Base-by-base conservation (phyloP, 371 early-diverging fungal genomes). In the Mucor sp. region DNA sequence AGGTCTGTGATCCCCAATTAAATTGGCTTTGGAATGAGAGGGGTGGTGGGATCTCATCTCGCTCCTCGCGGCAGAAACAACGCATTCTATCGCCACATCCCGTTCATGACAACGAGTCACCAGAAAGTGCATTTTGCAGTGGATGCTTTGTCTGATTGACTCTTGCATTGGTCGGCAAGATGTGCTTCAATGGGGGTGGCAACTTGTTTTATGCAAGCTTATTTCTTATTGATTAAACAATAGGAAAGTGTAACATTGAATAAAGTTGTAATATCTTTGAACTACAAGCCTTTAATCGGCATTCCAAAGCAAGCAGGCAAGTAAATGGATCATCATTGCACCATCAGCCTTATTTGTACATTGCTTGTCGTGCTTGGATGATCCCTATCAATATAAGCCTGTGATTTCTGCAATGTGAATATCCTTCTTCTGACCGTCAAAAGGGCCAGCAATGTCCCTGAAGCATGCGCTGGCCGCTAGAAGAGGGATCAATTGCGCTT, bases 1-100 rank as follows among this genome's bases (percentile, higher is more conserved):
- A 23, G 17, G 50, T 65, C 59, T 47, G 59, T 65, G 59, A 59
- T 65, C 63, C 28, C 27, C 21, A 28, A 39, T 60, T 48, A 44
- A 39, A 37, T 58, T 48, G 28, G 33, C 17, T 60, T n/a, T 41
- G 33, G 37, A 39, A 59, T 28, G 41, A 44, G 21, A 48, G 37
- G 37, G 9, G 35, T 4, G 35, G 35, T n/a, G 7, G 41, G 41
- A 23, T 8, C 27, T 41, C 33, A 33, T 33, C 30, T 33, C 30
- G 41, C 33, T 32, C 55, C 33, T 32, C 55, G 27, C 53, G 6
- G 9, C 25, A 17, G 50, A 50, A 25, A 25, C 50, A 50, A 19
- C 32, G 27, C 53, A 25, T 50, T 23, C 25, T 21, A 48, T 48
- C 25, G 50, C 50, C 25, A 35, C 25, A 48, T 25, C 25, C 12